Evolutionary conservation across 139 green algal genomes (phyloP).

Genomic region (Zygnema cylindricum): DNA sequence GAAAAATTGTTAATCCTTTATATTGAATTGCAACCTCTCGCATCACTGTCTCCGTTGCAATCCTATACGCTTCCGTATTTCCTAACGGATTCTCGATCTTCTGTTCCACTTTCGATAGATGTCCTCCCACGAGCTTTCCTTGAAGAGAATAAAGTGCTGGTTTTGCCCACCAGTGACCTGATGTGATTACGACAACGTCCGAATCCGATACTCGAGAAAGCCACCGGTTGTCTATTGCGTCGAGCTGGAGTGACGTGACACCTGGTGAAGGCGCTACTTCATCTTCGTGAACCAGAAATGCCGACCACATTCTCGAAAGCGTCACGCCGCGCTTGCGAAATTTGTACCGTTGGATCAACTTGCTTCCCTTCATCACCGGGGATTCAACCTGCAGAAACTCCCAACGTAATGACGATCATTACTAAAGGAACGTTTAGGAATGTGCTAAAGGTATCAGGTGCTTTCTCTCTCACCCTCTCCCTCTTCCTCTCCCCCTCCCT

Average conservation of each 20-base stretch:
- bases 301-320: constrained; percentile 35
- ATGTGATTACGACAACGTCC: constrained; percentile 33
- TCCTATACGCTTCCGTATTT: constrained; percentile 26
- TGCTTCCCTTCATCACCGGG: constrained; percentile 17
- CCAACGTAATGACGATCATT: too few relatives aligned
- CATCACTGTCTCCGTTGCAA: constrained; percentile 24
- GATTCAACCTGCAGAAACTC: constrained; percentile 23
- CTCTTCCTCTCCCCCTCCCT: too few relatives aligned
- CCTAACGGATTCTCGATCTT: neutral
- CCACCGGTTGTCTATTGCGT: constrained; percentile 5
- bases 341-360: constrained; percentile 1
- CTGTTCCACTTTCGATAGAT: neutral
- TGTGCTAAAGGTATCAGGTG: too few relatives aligned
- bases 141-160: neutral
- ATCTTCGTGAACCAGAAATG: constrained; percentile 32
- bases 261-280: neutral
- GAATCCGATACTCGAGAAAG: neutral
- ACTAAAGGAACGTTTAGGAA: too few relatives aligned
- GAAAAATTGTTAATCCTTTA: constrained; percentile 33
- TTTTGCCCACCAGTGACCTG: constrained; percentile 47
- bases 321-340: neutral
- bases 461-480: too few relatives aligned
- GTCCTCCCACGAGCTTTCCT: neutral
- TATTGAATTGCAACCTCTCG: neutral
- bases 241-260: constrained; percentile 23